phyloP scores from a whole-genome alignment of 257 asterid species.

The Solanum dulcamara region DNA sequence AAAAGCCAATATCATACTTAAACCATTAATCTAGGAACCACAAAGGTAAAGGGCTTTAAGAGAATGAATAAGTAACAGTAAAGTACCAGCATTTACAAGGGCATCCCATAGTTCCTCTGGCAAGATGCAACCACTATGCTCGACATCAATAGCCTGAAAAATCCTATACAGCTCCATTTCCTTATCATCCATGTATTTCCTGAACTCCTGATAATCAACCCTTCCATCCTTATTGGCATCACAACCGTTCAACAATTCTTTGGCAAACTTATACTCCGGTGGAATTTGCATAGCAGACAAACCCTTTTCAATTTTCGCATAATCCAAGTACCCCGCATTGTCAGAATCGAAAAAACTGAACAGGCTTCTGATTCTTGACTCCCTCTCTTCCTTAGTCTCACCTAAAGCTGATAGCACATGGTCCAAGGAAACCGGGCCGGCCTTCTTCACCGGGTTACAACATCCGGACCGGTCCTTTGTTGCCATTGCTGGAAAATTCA shows the following conservation, averaged over 20 bases:
- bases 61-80: background rate
- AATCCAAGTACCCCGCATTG: conserved; percentile 73
- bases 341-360: conserved; percentile 69
- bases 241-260: conserved; percentile 77
- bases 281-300: conserved; percentile 89
- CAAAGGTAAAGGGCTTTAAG: background rate
- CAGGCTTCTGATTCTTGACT: conserved; percentile 56
- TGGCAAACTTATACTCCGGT: conserved; percentile 87
- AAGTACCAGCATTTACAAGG: conserved; percentile 66
- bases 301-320: conserved; percentile 72
- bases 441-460: conserved; percentile 78
- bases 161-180: conserved; percentile 89
- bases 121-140: conserved; percentile 85
- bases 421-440: conserved; percentile 81
- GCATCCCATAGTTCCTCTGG: conserved; percentile 99
- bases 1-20: background rate
- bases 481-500: conserved; percentile 36
- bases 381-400: conserved; percentile 82
- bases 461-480: conserved; percentile 47
- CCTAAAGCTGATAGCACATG: conserved; percentile 78
- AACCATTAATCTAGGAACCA: background rate
- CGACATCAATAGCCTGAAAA: conserved; percentile 95
- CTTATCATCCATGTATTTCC: conserved; percentile 96
- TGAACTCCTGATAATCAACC: conserved; percentile 89
- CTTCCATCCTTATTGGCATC: conserved; percentile 91